Percentiles rank a stretch among this genome's conserved stretches.
Conservation (phyloP, 2,329 filamentous ascomycete species). For the Aureobasidium namibiae region DNA sequence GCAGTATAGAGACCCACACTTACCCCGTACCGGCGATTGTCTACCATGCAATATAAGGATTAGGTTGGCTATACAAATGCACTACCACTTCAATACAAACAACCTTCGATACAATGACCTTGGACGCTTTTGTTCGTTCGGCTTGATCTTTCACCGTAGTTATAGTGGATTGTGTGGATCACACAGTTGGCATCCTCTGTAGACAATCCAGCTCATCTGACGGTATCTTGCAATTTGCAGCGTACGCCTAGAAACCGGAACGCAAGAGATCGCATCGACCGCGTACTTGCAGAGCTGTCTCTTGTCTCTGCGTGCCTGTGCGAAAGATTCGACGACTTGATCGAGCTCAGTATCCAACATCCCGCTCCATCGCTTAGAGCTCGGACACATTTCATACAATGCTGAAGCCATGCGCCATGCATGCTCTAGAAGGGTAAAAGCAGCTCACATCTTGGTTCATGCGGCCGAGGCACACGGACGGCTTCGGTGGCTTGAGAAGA, state of each 20-base stretch:
- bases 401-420: background rate
- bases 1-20: background rate
- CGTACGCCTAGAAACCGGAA: no score
- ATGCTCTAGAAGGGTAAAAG: background rate
- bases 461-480: background rate
- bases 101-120: background rate
- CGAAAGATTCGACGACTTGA: no score
- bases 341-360: background rate
- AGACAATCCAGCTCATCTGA: no score
- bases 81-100: background rate
- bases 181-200: no score
- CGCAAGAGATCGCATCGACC: no score
- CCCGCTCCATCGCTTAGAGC: conserved; percentile 16
- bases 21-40: background rate
- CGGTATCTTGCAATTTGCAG: no score
- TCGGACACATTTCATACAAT: background rate
- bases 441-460: background rate
- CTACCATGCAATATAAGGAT: background rate
- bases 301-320: no score
- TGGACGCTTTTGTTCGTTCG: background rate
- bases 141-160: no score
- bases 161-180: no score
- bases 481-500: background rate
- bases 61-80: background rate
- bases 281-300: no score